These are phyloP conservation scores for Candida anutae DNA, from an alignment of 1,139 yeast genomes.

Conservation along the genomic window DNA sequence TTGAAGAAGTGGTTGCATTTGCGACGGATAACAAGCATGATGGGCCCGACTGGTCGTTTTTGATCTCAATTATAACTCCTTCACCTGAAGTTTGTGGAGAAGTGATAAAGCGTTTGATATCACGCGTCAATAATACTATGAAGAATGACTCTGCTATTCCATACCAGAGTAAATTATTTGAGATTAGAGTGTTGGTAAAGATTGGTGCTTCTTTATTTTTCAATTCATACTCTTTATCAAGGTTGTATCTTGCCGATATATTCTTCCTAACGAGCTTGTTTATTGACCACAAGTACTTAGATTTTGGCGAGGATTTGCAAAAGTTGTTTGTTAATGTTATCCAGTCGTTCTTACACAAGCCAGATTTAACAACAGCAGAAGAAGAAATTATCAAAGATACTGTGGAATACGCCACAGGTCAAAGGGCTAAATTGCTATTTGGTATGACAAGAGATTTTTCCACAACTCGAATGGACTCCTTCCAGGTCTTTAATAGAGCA, in stretches of 20 bases:
- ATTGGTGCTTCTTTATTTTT: conserved; percentile 64
- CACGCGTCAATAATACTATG: conserved; percentile 44
- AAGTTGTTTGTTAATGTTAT: conserved; percentile 61
- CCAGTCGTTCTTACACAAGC: conserved; percentile 63
- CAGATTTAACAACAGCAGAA: conserved; percentile 39
- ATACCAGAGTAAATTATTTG: conserved; percentile 59
- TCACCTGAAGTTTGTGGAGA: conserved; percentile 68
- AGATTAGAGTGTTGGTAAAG: conserved; percentile 61
- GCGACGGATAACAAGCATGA: conserved; percentile 73
- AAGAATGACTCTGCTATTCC: conserved; percentile 48
- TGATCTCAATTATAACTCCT: conserved; percentile 61
- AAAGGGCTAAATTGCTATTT: conserved; percentile 66
- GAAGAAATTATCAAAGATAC: conserved; percentile 41
- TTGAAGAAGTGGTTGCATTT: conserved; percentile 68
- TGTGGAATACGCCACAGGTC: conserved; percentile 57
- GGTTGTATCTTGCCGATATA: conserved; percentile 65
- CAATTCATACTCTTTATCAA: conserved; percentile 60
- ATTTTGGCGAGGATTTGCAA: conserved; percentile 60
- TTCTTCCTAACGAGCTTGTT: conserved; percentile 62
- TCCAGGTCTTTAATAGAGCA: conserved; percentile 41
- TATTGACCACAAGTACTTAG: conserved; percentile 66
- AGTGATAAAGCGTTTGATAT: conserved; percentile 47
- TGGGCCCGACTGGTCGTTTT: conserved; percentile 58
- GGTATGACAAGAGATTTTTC: conserved; percentile 65
- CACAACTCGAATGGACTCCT: conserved; percentile 17